These are phyloP conservation scores for Cucumis melo DNA, from an alignment of 306 rosid genomes.

Conservation along the genomic window DNA sequence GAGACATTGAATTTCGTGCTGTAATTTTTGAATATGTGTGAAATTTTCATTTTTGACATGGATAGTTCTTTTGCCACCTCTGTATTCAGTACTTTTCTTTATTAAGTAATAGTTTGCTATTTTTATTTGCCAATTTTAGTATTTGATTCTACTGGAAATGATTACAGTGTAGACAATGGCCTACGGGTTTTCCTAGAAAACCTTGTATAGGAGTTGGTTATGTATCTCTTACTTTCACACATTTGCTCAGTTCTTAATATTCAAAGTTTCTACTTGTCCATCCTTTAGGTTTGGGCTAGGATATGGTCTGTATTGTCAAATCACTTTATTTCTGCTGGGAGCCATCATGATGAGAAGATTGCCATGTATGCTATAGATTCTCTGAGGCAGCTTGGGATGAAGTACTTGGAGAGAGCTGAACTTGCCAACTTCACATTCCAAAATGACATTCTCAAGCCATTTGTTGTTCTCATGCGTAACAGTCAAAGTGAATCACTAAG, in stretches of 20 bases:
- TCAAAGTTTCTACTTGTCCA: constrained; percentile 11
- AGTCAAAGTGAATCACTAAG: constrained; percentile 87
- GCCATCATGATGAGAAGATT: constrained; percentile 94
- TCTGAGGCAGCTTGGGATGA: constrained; percentile 90
- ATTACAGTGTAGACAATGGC: not conserved
- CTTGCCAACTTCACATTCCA: constrained; percentile 95
- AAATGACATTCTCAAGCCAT: constrained; percentile 97
- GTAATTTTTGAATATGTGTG: not conserved
- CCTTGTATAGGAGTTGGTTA: not conserved
- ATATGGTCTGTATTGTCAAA: constrained; percentile 95
- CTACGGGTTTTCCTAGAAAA: not conserved
- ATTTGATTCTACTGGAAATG: not conserved
- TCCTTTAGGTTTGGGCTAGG: constrained; percentile 96
- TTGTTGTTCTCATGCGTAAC: constrained; percentile 98
- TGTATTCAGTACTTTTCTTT: no score
- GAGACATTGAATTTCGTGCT: not conserved
- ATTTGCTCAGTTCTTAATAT: not conserved
- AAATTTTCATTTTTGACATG: not conserved
- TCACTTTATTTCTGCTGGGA: constrained; percentile 95
- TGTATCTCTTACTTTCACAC: not conserved
- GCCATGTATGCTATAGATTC: constrained; percentile 98
- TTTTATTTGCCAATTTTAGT: not conserved
- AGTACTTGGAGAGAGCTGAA: constrained; percentile 95
- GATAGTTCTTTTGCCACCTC: no score
- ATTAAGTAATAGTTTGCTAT: not conserved